Conservation (phyloP, 805 yeast species). For the Nakazawaea pomicola region DNA sequence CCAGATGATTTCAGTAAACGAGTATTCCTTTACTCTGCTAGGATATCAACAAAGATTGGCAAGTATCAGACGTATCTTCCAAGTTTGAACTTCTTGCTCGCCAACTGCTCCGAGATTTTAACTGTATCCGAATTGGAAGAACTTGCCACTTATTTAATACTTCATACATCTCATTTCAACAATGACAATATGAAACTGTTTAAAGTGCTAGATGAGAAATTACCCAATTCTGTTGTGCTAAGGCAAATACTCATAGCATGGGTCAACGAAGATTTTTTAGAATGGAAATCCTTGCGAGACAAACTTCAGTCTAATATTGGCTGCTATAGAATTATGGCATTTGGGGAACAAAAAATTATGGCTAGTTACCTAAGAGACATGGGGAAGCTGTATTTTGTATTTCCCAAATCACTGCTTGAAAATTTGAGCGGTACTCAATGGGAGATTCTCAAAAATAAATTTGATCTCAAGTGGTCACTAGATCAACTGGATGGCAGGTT, state of each 20-base stretch:
- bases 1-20: slow-evolving; percentile 34
- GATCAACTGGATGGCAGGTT: too few species aligned
- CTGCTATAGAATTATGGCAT: slow-evolving; percentile 31
- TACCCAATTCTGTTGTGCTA: slow-evolving; percentile 17
- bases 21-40: slow-evolving; percentile 45
- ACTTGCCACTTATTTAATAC: slow-evolving; percentile 33
- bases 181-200: slow-evolving; percentile 29
- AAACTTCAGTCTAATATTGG: slow-evolving; percentile 15
- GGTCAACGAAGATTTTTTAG: slow-evolving; percentile 25
- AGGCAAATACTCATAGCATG: slow-evolving; percentile 21
- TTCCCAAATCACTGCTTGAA: slow-evolving; percentile 24
- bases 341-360: slow-evolving; percentile 33
- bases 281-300: slow-evolving; percentile 26
- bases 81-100: slow-evolving; percentile 38
- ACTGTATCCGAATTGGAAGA: slow-evolving; percentile 31
- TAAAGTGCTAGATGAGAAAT: slow-evolving; percentile 24
- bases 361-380: slow-evolving; percentile 29
- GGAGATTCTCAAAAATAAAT: slow-evolving; percentile 18
- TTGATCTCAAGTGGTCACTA: too few species aligned
- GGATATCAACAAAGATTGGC: slow-evolving; percentile 39
- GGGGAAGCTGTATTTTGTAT: slow-evolving; percentile 33
- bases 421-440: slow-evolving; percentile 25
- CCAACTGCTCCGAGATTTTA: slow-evolving; percentile 19
- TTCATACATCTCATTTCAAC: slow-evolving; percentile 42
- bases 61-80: slow-evolving; percentile 54